Evolutionary conservation across 345 rosid species (phyloP), one percentile per base, ranked within the genome.

Genomic region (Aethionema arabicum): DNA sequence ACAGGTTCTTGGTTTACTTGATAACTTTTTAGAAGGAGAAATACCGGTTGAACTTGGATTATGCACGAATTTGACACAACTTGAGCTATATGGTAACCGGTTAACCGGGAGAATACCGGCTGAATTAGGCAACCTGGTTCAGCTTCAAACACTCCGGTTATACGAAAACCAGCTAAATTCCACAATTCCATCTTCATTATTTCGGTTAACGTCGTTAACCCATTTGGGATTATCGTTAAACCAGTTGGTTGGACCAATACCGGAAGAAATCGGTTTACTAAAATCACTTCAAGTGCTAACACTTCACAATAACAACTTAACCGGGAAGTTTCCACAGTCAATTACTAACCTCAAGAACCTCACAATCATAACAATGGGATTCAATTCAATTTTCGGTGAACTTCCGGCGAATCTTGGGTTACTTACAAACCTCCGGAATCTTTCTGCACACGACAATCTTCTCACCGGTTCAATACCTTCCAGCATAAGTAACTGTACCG

Each of bases 381-480:
- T 33, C 70, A 91, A 91, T 63, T 56, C 37, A 58, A 75, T 91
- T 11, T 77, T 85, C 9, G 96, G 96, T 31, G 45, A 69, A 69
- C 77, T 91, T 38, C 98, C 98, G 3, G 33, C 54, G 30, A 59
- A 77, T 32, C 77, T 91, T 3, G 98, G 98, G 10, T 56, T 70
- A 59, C 91, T 91, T 38, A 63, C 73, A 47, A 88, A 86, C 55
- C 74, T 91, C 59, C 72, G 66, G 65, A 91, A 83, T 78, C 82
- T 91, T 59, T 76, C 76, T 31, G 67, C 79, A 12, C 56, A 50
- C 36, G 0, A 4, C 55, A 91, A 83, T 69, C 76, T 63, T 72
- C 85, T 91, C 8, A 85, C 83, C 66, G 98, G 96, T 61, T 53
- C 86, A 41, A 79, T 91, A 63, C 98, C 98, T 48, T 43, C 72